Evolutionary conservation across 768 basidiomycete genomes (phyloP).

Genomic region (Trametes meyenii): DNA sequence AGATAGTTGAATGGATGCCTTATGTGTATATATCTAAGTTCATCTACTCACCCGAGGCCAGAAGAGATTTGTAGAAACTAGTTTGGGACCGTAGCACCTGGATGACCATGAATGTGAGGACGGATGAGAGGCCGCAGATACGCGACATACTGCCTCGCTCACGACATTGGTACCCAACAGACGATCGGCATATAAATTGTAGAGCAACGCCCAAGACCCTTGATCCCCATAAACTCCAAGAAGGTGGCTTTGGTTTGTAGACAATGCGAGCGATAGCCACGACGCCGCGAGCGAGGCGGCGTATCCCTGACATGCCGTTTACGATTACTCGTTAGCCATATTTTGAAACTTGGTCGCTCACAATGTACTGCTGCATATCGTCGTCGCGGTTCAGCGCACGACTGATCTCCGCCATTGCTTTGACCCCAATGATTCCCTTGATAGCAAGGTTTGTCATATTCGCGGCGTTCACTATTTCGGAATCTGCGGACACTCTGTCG

Average conservation of each 20-base stretch:
- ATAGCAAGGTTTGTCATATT: constrained; percentile 30
- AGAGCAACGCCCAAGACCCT: constrained; percentile 17
- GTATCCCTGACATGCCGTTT: constrained; percentile 2
- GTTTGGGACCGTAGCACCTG: neutral
- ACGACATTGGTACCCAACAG: constrained; percentile 14
- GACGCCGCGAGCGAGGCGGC: constrained; percentile 4
- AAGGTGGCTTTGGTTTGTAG: constrained; percentile 4
- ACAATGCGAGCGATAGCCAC: constrained; percentile 11
- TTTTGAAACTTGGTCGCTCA: neutral
- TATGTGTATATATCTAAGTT: too few relatives aligned
- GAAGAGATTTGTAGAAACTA: neutral
- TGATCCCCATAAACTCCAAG: constrained; percentile 5
- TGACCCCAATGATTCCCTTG: constrained; percentile 1
- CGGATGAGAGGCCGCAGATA: neutral
- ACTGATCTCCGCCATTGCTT: constrained; percentile 1
- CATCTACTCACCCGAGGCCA: neutral
- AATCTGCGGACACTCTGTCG: constrained; percentile 8
- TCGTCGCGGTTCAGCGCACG: neutral
- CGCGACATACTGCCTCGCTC: neutral
- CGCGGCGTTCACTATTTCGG: neutral
- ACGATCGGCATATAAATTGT: constrained; percentile 21
- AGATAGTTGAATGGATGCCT: too few relatives aligned
- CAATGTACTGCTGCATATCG: neutral
- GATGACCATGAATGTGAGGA: neutral
- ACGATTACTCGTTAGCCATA: neutral